phyloP scores from a whole-genome alignment of 495 filamentous ascomycete genomes.

The Terfezia boudieri region DNA sequence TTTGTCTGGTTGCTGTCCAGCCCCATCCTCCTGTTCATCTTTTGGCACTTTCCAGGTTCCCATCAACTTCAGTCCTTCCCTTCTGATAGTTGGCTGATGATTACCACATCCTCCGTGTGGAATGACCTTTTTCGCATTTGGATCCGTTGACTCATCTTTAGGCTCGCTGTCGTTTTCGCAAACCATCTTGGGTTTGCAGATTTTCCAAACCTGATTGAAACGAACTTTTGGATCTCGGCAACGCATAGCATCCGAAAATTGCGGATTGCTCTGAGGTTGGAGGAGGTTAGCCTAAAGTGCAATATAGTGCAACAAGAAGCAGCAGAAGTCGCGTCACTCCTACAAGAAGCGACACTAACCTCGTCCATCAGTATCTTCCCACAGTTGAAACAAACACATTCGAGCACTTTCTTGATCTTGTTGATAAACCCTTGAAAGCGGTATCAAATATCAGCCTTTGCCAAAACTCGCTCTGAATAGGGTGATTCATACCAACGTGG shows the following conservation, averaged over 20 bases:
- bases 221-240: conserved; percentile 78
- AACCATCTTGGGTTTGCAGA: conserved; percentile 64
- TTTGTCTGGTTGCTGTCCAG: conserved; percentile 50
- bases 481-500: conserved; percentile 40
- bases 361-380: conserved; percentile 82
- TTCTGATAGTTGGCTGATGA: conserved; percentile 61
- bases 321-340: conserved; percentile 20
- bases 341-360: conserved; percentile 53
- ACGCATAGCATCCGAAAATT: conserved; percentile 56
- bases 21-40: conserved; percentile 35
- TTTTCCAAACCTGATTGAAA: conserved; percentile 69
- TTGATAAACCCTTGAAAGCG: conserved; percentile 54
- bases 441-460: conserved; percentile 15
- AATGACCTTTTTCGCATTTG: conserved; percentile 25
- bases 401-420: conserved; percentile 93
- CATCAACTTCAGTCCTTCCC: conserved; percentile 59
- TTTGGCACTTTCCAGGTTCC: conserved; percentile 63
- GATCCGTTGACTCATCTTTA: conserved; percentile 30
- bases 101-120: conserved; percentile 86
- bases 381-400: conserved; percentile 96
- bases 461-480: not conserved
- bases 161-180: conserved; percentile 45
- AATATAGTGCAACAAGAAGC: conserved; percentile 10
- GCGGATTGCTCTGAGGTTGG: conserved; percentile 47
- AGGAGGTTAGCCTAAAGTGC: conserved; percentile 38